Percentiles rank a stretch among this genome's conserved stretches.
phyloP scores from a whole-genome alignment of 2,329 filamentous ascomycete species.

The Drechslera avenae region DNA sequence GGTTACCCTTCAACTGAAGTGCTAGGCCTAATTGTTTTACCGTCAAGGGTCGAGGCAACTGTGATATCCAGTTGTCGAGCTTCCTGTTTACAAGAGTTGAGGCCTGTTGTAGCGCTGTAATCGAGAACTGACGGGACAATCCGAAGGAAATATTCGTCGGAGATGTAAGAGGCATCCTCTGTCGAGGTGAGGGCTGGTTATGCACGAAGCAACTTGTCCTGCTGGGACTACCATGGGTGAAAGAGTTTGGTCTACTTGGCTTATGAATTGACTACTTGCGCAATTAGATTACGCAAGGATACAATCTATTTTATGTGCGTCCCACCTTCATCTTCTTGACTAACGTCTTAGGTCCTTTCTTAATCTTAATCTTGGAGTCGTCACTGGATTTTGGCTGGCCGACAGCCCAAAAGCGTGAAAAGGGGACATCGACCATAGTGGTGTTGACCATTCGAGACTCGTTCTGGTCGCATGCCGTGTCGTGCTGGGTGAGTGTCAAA shows the following conservation, averaged over 20 bases:
- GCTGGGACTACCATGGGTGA: neutral
- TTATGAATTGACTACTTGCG: constrained; percentile 8
- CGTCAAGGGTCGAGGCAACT: neutral
- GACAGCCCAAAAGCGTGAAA: constrained; percentile 44
- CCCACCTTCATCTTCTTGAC: constrained; percentile 17
- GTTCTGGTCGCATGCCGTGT: neutral
- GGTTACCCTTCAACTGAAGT: no score
- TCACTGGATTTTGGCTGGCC: neutral
- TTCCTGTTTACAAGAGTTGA: no score
- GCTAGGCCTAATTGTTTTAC: no score
- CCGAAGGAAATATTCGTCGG: no score
- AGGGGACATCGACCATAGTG: constrained; percentile 58
- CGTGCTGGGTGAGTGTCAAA: constrained; percentile 30
- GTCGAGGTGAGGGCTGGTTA: neutral
- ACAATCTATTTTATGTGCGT: constrained; percentile 7
- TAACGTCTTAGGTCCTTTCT: neutral
- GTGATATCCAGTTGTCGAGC: neutral
- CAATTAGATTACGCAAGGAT: constrained; percentile 10
- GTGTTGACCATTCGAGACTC: constrained; percentile 16
- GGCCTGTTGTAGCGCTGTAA: no score
- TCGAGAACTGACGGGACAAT: neutral
- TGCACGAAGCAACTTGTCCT: neutral
- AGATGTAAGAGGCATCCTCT: neutral
- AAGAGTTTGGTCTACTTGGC: neutral
- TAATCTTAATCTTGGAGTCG: no score